Evolutionary conservation across 2,329 filamentous ascomycete genomes (phyloP), one percentile per base, ranked within the genome.

Genomic region (Cercospora berteroae): DNA sequence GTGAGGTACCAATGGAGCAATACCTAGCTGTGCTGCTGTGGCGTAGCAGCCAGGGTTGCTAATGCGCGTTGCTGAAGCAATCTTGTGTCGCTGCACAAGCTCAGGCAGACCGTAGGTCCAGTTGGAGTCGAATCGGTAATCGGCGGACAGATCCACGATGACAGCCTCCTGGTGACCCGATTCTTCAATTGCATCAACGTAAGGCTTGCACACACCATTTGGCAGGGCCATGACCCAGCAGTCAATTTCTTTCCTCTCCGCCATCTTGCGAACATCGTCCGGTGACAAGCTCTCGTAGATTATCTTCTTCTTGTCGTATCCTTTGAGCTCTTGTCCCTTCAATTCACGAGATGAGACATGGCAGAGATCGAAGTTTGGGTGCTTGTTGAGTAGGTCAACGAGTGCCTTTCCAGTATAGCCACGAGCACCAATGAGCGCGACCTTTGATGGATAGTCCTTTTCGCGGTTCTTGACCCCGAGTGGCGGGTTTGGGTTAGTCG

Each of bases 211-310:
- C 60, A 97, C 93, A 69, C 92, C 92, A 77, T 98, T 99, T 55
- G 94, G 95, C 31, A 98, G 88, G 39, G 95, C 95, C 92, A 98
- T 95, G 55, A 98, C 92, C 94, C 94, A 98, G 81, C 92, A 95
- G 82, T 98, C 94, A 60, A 98, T 89, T 75, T 94, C 88, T 61
- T 91, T 91, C 33, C 90, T 88, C 78, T 91, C 89, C 70, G 95
- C 92, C 87, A 98, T 92, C 66, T 89, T 86, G 70, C 89, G 88
- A 12, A 97, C 89, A 73, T 98, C 94, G 72, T 98, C 94, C 6
- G 93, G 87, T 65, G 87, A 89, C 55, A 98, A 84, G 79, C 93
- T 97, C 80, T 97, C 93, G 80, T 99, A 99, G 70, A 88, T 92
- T 73, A 99, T 92, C 69, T 96, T 89, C 70, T 91, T 88, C 86